Evolutionary conservation across 2,329 filamentous ascomycete genomes (phyloP), one percentile per base, ranked within the genome.

Genomic region (Cercospora canescens): DNA sequence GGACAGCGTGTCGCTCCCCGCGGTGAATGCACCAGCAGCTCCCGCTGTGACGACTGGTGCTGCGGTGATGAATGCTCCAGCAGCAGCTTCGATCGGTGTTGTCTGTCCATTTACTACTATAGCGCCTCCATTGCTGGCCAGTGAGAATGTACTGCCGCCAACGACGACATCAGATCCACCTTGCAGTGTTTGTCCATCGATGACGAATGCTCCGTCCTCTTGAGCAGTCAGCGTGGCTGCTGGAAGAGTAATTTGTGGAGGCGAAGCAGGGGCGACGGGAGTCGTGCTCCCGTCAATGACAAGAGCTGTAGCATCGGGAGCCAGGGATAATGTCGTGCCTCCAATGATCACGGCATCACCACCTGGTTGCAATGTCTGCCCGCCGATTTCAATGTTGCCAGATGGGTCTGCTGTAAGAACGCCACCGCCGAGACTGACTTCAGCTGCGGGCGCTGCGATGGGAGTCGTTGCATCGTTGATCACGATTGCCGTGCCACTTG

Each of bases 21-120:
- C 57, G 21, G 35, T 48, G 57, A 60, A 8, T 24, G 14, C 60
- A 18, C 48, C 60, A n/a, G 37, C 58, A 14, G 30, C 41, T 54
- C n/a, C 45, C 6, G 41, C 28, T n/a, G 26, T n/a, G 35, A 60
- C 37, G n/a, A 12, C 28, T 9, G 32, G 45, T n/a, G 60, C 60
- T 54, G 48, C 60, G 26, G 60, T 62, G 30, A 55, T 62, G 1
- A 6, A 24, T 21, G 18, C 28, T 6, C 35, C 30, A 35, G 28
- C 52, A 4, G 60, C 32, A 30, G 41, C 30, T 21, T 30, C 60
- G 16, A 62, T 62, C 5, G 60, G 45, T 54, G 30, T 28, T 1
- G n/a, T 55, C 28, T 54, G 32, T 35, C 56, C 62, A 12, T 64
- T 64, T 12, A 64, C 62, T 4, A 64, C 45, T 9, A 64, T 45